Evolutionary conservation across 257 asterid genomes (phyloP).

Genomic region (Capsicum baccatum): DNA sequence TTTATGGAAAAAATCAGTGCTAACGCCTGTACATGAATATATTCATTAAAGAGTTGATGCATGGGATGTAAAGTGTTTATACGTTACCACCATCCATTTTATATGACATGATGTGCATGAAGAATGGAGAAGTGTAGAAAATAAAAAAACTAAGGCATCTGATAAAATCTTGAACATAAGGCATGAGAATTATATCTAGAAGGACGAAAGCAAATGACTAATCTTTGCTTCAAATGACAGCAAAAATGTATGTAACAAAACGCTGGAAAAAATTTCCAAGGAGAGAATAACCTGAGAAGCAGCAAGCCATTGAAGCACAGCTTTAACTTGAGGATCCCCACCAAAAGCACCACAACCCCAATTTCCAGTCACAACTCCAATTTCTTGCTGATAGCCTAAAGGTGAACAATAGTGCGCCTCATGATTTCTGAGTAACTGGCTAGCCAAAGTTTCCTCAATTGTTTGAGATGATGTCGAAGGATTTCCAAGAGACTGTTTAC

Average conservation of each 20-base stretch:
- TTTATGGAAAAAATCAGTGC: not conserved
- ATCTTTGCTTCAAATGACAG: not conserved
- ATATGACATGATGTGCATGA: slow-evolving; percentile 19
- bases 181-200: not conserved
- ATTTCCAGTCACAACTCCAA: slow-evolving; percentile 87
- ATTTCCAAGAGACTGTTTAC: slow-evolving; percentile 39
- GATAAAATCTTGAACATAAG: not conserved
- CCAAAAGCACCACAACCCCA: slow-evolving; percentile 99
- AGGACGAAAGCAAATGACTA: not conserved
- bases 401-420: slow-evolving; percentile 17
- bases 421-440: slow-evolving; percentile 20
- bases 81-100: not conserved
- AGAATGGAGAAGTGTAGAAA: not conserved
- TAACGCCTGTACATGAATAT: not conserved
- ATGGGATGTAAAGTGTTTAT: not conserved
- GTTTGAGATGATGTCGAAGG: slow-evolving; percentile 40
- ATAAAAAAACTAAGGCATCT: not conserved
- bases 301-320: slow-evolving; percentile 86
- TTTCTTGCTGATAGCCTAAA: slow-evolving; percentile 34
- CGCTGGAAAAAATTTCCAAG: slow-evolving; percentile 13
- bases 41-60: not conserved
- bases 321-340: slow-evolving; percentile 91
- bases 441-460: slow-evolving; percentile 23
- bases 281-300: slow-evolving; percentile 66
- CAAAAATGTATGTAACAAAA: not conserved